Base-by-base conservation (phyloP, 2,329 filamentous ascomycete species). In the Aspergillus ustus region DNA sequence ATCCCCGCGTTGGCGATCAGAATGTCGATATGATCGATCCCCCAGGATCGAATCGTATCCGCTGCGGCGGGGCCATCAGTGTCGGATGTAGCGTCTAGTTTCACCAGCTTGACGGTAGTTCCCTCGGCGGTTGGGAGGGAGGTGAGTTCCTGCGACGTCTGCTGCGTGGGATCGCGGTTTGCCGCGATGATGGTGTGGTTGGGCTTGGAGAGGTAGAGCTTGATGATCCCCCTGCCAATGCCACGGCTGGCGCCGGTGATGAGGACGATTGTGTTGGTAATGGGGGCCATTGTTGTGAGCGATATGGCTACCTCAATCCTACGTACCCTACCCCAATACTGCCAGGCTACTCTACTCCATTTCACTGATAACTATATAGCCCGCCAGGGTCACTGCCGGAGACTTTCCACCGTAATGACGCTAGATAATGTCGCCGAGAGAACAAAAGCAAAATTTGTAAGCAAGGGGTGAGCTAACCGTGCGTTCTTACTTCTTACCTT, bases 1-100 rank as follows among this genome's bases (percentile, higher is more conserved):
- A 82, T 78, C 11, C 78, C 84, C 0, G 84, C 83, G 66, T 86
- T 86, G 50, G 83, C 81, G 55, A 86, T 80, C 2, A 86, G 77
- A 5, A 84, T 68, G 61, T 86, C 83, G 2, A 86, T 68, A 22
- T 76, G 69, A 3, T 70, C 66, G 63, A 86, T 79, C 3, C 73
- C 49, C 17, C 19, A 15, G 2, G 54, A 28, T 1, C 71, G 62
- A 0, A 81, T 69, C 3, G 70, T 63, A 31, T 72, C 54, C 1
- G 78, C 70, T 1, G 78, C 78, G 11, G 64, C 65, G 15, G 63
- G 67, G 1, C 79, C 64, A 57, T 80, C 77, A 1, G 68, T 63
- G 8, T 74, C 69, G 3, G 73, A 72, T 3, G 63, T 64, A 1
- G 75, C 73, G 50, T 85, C 82, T 61, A 82, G 69, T 61, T 81